A percentile compares a stretch with the other conserved stretches of the same genome.
Conservation (phyloP, 768 basidiomycete genomes). For the Mycena leptocephala region DNA sequence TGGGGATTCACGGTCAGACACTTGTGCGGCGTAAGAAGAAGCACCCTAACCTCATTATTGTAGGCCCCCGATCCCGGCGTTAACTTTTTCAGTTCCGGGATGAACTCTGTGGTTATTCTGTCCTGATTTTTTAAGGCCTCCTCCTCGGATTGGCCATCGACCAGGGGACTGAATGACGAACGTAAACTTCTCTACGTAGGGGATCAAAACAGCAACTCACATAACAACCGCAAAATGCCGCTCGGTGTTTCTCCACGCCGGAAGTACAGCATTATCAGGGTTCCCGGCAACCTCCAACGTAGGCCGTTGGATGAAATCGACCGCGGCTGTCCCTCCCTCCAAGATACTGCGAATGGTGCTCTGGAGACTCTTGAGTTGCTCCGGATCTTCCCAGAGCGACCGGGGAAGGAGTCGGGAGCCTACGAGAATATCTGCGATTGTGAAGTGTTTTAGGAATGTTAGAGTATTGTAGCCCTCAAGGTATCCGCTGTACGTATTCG, state of each 20-base stretch:
- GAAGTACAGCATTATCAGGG: neutral
- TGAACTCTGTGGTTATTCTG: constrained; percentile 21
- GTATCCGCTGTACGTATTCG: constrained; percentile 22
- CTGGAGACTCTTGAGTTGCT: constrained; percentile 12
- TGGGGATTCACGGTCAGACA: constrained; percentile 12
- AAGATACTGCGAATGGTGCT: constrained; percentile 16
- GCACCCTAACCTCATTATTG: neutral
- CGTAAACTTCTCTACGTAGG: constrained; percentile 5
- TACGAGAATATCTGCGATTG: constrained; percentile 6
- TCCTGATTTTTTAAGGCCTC: constrained; percentile 17
- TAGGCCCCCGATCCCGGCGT: constrained; percentile 15
- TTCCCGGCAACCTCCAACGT: constrained; percentile 23
- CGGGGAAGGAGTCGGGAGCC: constrained; percentile 18
- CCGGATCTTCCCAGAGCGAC: constrained; percentile 22
- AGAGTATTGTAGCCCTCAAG: constrained; percentile 3
- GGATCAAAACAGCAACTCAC: constrained; percentile 2
- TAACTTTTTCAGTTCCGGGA: constrained; percentile 18
- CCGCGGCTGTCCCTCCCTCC: constrained; percentile 10
- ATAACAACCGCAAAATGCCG: constrained; percentile 7
- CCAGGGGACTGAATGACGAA: constrained; percentile 12
- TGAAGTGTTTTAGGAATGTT: neutral
- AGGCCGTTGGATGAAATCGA: constrained; percentile 21
- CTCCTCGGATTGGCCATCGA: constrained; percentile 16
- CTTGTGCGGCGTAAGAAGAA: neutral
- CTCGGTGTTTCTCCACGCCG: constrained; percentile 23